Conservation (phyloP, 2,329 filamentous ascomycete genomes). For the Furcasterigmium sp. region DNA sequence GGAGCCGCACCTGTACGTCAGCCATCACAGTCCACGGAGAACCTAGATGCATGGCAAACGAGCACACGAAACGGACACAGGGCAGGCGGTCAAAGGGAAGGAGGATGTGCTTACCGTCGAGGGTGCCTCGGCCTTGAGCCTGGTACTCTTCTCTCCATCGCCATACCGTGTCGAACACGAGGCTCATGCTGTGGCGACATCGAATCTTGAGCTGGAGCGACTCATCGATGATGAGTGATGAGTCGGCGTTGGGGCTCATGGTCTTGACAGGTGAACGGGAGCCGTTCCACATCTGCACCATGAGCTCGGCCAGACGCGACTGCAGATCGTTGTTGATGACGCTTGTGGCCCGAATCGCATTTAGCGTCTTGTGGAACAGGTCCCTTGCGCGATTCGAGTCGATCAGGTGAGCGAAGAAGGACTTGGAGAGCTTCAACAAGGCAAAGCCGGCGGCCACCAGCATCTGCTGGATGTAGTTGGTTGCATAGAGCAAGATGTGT, state of each 20-base stretch:
- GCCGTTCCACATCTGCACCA: slow-evolving; percentile 82
- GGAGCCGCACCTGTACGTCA: slow-evolving; percentile 21
- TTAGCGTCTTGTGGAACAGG: slow-evolving; percentile 67
- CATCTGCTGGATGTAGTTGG: slow-evolving; percentile 80
- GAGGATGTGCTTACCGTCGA: slow-evolving; percentile 57
- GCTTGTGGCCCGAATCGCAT: slow-evolving; percentile 65
- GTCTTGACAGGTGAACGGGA: slow-evolving; percentile 46
- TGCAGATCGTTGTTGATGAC: slow-evolving; percentile 75
- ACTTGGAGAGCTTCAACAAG: slow-evolving; percentile 72
- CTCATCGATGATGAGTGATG: slow-evolving; percentile 55
- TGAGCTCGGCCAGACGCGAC: slow-evolving; percentile 75
- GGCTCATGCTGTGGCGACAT: slow-evolving; percentile 78
- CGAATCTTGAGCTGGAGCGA: slow-evolving; percentile 76
- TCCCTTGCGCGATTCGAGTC: slow-evolving; percentile 62
- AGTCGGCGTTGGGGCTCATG: slow-evolving; percentile 39
- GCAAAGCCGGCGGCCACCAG: slow-evolving; percentile 76
- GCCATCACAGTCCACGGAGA: slow-evolving; percentile 14
- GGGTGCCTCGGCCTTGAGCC: slow-evolving; percentile 60
- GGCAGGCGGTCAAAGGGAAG: slow-evolving; percentile 1
- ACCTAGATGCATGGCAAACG: slow-evolving; percentile 13
- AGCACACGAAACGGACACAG: slow-evolving; percentile 2
- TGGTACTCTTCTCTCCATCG: slow-evolving; percentile 78
- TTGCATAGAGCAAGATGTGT: slow-evolving; percentile 59
- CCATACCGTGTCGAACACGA: slow-evolving; percentile 82
- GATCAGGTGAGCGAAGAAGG: slow-evolving; percentile 68